Base-by-base conservation (phyloP, 352 stramenopile species). In the Phytopythium aichiense region DNA sequence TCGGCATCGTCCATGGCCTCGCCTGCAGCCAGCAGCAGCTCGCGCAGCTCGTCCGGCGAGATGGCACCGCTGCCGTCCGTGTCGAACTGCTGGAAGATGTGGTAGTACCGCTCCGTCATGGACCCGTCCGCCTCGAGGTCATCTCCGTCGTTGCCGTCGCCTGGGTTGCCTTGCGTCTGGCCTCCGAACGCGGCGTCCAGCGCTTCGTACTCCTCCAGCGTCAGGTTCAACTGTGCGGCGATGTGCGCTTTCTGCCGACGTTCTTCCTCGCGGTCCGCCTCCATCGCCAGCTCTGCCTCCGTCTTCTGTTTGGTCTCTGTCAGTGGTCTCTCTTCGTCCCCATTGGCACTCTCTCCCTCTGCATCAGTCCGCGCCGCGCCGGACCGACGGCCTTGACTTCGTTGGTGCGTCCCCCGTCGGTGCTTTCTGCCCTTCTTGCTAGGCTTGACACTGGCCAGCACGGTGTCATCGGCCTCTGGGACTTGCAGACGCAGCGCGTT, bases 1-100 rank as follows among this genome's bases (percentile, higher is more conserved):
- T 94, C 85, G 0, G 72, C 70, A 20, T 90, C 85, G 49, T 94
- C 84, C 77, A 91, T 88, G 42, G 85, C 71, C 74, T 93, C 82
- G 9, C 84, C 87, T 2, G 85, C 73, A 0, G 74, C 72, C 2
- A 71, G 53, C 7, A 95, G 64, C 23, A 95, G 60, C 48, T 79
- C 58, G 2, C 70, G 72, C 7, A 95, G 66, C 60, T 95, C 85
- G 4, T 73, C 67, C 0, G 85, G 79, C 2, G 87, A 95, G 55
- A 95, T 91, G 3, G 80, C 64, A 3, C 84, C 85, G 48, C 87
- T 95, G 22, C 83, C 65, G 55, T 95, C 84, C n/a, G 79, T 71
- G 60, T 95, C 87, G 60, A 84, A 94, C 58, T 82, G 67, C 9
- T 85, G 65, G 53, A 95, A 95, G 9, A 90, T 56, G 3, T 73